Base-by-base conservation (phyloP, 345 rosid species). In the Sisymbrium irio region DNA sequence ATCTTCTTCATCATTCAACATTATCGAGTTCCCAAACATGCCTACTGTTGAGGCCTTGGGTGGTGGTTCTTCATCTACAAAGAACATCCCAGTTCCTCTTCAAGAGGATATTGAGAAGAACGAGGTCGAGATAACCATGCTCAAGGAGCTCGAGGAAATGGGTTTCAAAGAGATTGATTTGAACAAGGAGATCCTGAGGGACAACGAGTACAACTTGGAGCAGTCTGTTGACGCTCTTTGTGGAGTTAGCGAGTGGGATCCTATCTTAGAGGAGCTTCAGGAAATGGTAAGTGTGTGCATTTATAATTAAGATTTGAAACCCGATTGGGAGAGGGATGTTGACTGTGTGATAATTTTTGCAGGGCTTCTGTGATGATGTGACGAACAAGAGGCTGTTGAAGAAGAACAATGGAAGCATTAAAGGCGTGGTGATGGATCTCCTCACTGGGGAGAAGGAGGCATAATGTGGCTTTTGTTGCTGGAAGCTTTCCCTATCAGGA, bases 381-480 rank as follows among this genome's bases (percentile, higher is more conserved):
- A 85, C 72, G 77, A 92, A 92, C 90, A 92, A 76, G 87, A 84
- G 76, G 86, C 89, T 96, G 77, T 80, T 96, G 80, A 80, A 85
- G 96, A 96, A 96, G 87, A 90, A 96, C 81, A 85, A 90, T 44
- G 98, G 99, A 73, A 96, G 98, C 74, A 92, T 92, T 82, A 90
- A 79, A 80, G 80, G 89, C 1, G 96, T 87, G 46, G 97, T 96
- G 4, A 85, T 92, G 97, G 98, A 96, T 82, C 94, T 92, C 30
- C 87, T 95, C 33, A 71, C 89, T 3, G 96, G 87, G 11, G 88
- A 89, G 81, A 86, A 80, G 75, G 74, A 68, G 71, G 84, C 80
- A 42, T 89, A 77, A 39, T 68, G 49, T 47, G 45, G 27, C 39
- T 20, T 28, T 17, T 9, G 14, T 14, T 46, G 39, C 54, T 59